Base-by-base conservation (phyloP, 2,329 filamentous ascomycete genomes). In the Stagonosporopsis vannaccii region DNA sequence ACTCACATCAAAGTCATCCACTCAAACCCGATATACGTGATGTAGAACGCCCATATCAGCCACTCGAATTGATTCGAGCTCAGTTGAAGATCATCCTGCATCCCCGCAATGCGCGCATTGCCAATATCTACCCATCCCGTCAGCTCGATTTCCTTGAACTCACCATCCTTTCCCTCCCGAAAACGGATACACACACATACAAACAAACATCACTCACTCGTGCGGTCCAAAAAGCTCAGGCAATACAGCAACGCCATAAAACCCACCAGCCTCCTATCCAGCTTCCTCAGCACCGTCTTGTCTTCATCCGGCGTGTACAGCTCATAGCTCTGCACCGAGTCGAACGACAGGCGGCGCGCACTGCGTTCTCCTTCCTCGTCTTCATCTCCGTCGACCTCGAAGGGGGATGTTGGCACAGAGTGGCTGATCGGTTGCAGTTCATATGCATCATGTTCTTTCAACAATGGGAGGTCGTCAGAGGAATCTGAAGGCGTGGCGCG, bases 171-270 rank as follows among this genome's bases (percentile, higher is more conserved):
- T 13, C 32, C 45, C 35, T 39, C 42, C 8, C 32, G 19, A 23
- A 42, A 22, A 5, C n/a, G n/a, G n/a, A n/a, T n/a, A 15, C 30
- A 13, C 3, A 42, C 25, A 51, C 19, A 45, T 43, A 26, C 28
- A 37, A 53, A 60, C 20, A 23, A 32, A 51, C 28, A 51, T 33
- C 30, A 69, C 73, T 66, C 80, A 92, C 91, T 96, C 17, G 90
- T 93, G 63, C 92, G 84, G 75, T 97, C 92, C 62, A 97, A 77
- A 72, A 96, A 97, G 60, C 88, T 90, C 59, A 97, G 80, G 81
- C 96, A 84, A 72, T 95, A 97, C 12, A 97, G 81, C 56, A 94
- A 73, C 11, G 91, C 90, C 61, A 97, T 83, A 71, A 97, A 96
- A 1, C 90, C 74, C 6, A 96, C 91, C 49, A 97, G 82, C 61